Percentiles rank a stretch among this genome's conserved stretches.
phyloP scores from a whole-genome alignment of 1,284 basidiomycete species.

The Hypsizygus ulmarius region DNA sequence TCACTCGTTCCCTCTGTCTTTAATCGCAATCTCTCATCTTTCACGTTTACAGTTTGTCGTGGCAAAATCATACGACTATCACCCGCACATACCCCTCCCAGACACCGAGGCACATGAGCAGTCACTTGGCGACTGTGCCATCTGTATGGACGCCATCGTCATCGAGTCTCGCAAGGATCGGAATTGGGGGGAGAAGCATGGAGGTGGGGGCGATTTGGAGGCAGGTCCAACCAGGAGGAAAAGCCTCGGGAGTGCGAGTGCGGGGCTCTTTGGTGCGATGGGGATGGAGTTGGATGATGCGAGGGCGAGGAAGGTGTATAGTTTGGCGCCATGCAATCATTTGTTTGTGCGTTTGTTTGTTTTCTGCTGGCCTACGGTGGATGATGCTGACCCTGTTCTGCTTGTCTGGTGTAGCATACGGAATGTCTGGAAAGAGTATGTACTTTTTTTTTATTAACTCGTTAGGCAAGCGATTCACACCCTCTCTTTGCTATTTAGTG shows the following conservation, averaged over 20 bases:
- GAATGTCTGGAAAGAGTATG: slow-evolving; percentile 75
- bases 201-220: slow-evolving; percentile 26
- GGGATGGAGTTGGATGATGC: slow-evolving; percentile 42
- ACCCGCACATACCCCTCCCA: slow-evolving; percentile 68
- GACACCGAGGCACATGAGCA: slow-evolving; percentile 73
- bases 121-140: slow-evolving; percentile 80
- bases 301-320: slow-evolving; percentile 64
- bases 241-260: slow-evolving; percentile 28
- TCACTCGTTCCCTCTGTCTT: slow-evolving; percentile 24
- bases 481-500: slow-evolving; percentile 47
- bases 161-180: slow-evolving; percentile 40
- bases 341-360: slow-evolving; percentile 63
- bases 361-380: neutral
- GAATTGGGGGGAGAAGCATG: slow-evolving; percentile 19
- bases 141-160: slow-evolving; percentile 86
- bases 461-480: slow-evolving; percentile 3
- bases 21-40: slow-evolving; percentile 2
- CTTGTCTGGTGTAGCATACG: slow-evolving; percentile 56
- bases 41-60: slow-evolving; percentile 49
- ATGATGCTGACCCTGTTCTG: neutral
- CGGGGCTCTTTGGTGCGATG: slow-evolving; percentile 41
- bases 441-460: slow-evolving; percentile 7
- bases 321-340: slow-evolving; percentile 87
- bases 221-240: slow-evolving; percentile 22
- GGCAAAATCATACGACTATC: slow-evolving; percentile 78